Conservation (phyloP, 305 asterid genomes). For the Fraxinus floribunda region DNA sequence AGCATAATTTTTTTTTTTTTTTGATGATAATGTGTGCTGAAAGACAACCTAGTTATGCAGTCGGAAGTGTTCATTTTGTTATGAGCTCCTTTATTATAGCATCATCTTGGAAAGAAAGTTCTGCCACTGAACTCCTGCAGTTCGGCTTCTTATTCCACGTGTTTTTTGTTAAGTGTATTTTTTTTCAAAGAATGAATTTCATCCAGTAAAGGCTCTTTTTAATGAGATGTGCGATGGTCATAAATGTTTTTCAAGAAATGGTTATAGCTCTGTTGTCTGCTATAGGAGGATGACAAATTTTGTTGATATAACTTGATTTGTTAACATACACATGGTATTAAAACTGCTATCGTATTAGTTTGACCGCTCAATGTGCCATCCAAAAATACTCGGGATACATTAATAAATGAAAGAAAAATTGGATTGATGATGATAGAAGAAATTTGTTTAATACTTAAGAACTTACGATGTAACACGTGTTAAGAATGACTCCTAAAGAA, state of each 20-base stretch:
- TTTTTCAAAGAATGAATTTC: background rate
- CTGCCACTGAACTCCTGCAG: background rate
- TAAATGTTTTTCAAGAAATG: background rate
- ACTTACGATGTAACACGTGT: no score
- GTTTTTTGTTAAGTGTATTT: background rate
- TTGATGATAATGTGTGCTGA: background rate
- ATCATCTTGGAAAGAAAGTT: background rate
- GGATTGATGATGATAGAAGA: background rate
- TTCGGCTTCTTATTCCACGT: background rate
- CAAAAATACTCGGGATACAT: background rate
- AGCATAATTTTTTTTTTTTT: background rate
- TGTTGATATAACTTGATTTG: background rate
- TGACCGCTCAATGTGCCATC: background rate
- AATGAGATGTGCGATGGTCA: background rate
- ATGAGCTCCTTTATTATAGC: background rate
- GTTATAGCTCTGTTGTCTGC: background rate
- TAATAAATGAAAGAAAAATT: background rate
- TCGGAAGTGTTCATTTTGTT: background rate
- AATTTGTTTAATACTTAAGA: no score
- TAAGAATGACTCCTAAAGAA: background rate
- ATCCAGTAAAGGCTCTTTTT: background rate
- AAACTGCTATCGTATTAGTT: background rate
- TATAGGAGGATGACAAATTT: background rate
- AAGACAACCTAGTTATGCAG: background rate
- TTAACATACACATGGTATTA: background rate